A percentile compares a stretch with the other conserved stretches of the same genome.
Conservation (phyloP, 768 basidiomycete species). For the Lentinula detonsa region DNA sequence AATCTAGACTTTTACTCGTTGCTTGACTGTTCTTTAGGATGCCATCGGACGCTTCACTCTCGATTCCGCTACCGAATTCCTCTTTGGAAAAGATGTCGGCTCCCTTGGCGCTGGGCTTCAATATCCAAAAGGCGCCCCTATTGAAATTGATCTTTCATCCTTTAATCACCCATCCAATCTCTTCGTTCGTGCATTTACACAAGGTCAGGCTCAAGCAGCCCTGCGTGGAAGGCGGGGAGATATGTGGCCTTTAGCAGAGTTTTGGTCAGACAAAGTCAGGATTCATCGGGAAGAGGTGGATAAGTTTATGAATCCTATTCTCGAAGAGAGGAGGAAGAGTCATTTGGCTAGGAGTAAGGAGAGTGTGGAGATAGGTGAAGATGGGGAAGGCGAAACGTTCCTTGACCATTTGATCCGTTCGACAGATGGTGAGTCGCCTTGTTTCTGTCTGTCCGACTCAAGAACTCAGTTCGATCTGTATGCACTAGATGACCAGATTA, state of each 20-base stretch:
- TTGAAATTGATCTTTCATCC: conserved; percentile 10
- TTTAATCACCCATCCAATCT: conserved; percentile 25
- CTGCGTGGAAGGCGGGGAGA: conserved; percentile 32
- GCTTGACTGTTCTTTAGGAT: conserved; percentile 26
- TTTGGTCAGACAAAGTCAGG: conserved; percentile 41
- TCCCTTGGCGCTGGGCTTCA: conserved; percentile 42
- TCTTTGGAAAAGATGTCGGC: conserved; percentile 43
- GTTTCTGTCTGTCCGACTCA: not conserved
- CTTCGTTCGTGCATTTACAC: conserved; percentile 45
- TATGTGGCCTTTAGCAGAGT: conserved; percentile 48
- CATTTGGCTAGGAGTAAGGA: conserved; percentile 7
- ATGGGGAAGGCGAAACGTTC: conserved; percentile 36
- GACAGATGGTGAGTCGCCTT: conserved; percentile 39
- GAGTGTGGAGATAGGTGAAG: conserved; percentile 11
- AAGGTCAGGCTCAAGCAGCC: conserved; percentile 36
- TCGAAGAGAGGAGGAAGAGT: conserved; percentile 33
- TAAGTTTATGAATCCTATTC: conserved; percentile 46
- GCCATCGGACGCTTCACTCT: conserved; percentile 51
- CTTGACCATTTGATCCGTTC: conserved; percentile 47
- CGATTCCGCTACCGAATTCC: conserved; percentile 53
- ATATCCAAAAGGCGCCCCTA: conserved; percentile 32
- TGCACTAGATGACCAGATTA: conserved; percentile 28
- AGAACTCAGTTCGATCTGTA: not conserved
- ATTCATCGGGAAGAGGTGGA: conserved; percentile 41
- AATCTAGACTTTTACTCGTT: not conserved